Percentiles rank a stretch among this genome's conserved stretches.
Conservation (phyloP, 2,329 filamentous ascomycete genomes). For the Botrytis sinoallii region DNA sequence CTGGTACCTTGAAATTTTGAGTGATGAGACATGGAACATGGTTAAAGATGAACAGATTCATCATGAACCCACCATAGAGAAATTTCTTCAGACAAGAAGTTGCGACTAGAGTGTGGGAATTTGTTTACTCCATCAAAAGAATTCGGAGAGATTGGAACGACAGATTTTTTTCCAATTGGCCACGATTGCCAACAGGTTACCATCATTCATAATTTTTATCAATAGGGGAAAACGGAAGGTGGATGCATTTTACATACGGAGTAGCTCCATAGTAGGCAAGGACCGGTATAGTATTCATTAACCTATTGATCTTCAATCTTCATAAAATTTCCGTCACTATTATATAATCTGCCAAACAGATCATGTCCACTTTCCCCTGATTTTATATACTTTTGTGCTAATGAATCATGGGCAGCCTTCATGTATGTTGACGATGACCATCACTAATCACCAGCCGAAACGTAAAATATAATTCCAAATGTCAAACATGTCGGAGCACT, state of each 20-base stretch:
- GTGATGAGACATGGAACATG: not conserved
- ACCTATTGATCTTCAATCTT: slow-evolving; percentile 1
- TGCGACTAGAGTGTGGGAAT: not conserved
- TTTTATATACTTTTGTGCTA: not conserved
- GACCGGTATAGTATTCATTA: not conserved
- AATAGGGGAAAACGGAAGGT: not conserved
- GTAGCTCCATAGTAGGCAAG: not conserved
- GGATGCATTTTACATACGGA: not conserved
- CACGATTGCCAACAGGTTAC: not conserved
- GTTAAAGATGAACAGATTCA: not conserved
- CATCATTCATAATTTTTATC: not conserved
- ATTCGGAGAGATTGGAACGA: not conserved
- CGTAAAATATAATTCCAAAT: not conserved
- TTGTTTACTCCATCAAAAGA: not conserved
- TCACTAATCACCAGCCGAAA: not conserved
- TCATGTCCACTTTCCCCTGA: not conserved
- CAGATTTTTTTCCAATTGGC: not conserved
- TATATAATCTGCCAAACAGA: not conserved
- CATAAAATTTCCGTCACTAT: not conserved
- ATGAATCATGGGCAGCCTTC: not conserved
- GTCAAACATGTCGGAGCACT: not conserved
- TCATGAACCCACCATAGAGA: not conserved
- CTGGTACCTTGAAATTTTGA: not conserved
- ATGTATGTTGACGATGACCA: not conserved
- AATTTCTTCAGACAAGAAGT: not conserved